Evolutionary conservation across 2,329 filamentous ascomycete species (phyloP), one percentile per base, ranked within the genome.

Genomic region (Leptographium wingfieldii): DNA sequence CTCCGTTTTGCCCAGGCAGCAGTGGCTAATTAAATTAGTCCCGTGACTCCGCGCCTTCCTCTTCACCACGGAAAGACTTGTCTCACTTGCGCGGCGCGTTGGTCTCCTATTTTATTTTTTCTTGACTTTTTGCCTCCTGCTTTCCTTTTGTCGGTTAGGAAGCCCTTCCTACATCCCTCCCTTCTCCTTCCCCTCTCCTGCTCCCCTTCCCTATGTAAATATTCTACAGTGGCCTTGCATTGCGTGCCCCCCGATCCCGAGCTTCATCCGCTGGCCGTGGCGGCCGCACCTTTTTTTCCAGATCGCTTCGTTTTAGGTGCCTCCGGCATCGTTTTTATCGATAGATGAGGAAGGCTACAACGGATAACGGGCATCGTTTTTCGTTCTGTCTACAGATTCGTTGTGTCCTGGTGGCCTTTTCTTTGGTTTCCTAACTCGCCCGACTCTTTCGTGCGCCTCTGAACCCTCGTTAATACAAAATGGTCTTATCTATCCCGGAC

Each of bases 41-140:
- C 58, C 62, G 62, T 64, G 62, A 62, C 59, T 49, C 59, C 62
- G 62, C 62, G 62, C 62, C 53, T 29, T 35, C 58, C 43, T 48
- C 16, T 22, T 40, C 38, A 40, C 38, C 35, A 59, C 57, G 33
- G 4, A 29, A 40, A 19, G 58, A 35, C 58, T 40, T 43, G 46
- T 51, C 56, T 40, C 33, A 35, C 35, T 27, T 55, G 46, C 60
- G 60, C 62, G 62, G 60, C 62, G 62, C 62, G 62, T 59, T 63
- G 12, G 19, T 43, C 48, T 38, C 31, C 12, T 22, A 22, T 27
- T 29, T 53, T 53, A 35, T 48, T 11, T 16, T 16, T 16, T 35
- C 29, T 16, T 27, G 27, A 27, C 35, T n/a, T 48, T 19, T 19
- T 12, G 25, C 19, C 35, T 59, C 31, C 38, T 57, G 38, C 9